phyloP scores from a whole-genome alignment of 2,329 filamentous ascomycete species.

The Cladophialophora chaetospira region DNA sequence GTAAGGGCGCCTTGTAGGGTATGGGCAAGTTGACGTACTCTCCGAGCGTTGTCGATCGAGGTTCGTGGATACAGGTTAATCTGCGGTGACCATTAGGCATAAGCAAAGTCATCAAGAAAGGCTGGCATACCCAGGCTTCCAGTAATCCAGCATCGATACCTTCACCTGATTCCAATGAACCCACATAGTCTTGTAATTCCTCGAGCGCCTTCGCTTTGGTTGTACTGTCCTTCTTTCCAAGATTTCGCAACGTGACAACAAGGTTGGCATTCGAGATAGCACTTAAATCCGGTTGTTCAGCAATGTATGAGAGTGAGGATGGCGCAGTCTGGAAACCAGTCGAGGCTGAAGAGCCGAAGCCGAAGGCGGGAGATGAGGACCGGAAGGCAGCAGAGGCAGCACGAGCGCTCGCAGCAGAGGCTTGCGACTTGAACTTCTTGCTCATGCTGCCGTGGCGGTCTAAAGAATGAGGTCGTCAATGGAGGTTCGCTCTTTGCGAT shows the following conservation, averaged over 20 bases:
- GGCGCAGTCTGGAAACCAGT: slow-evolving; percentile 43
- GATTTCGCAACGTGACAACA: slow-evolving; percentile 87
- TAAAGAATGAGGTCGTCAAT: not conserved
- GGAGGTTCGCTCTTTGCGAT: not conserved
- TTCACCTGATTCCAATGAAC: slow-evolving; percentile 43
- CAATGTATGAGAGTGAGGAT: slow-evolving; percentile 75
- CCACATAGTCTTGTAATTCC: slow-evolving; percentile 70
- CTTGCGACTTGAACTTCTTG: slow-evolving; percentile 65
- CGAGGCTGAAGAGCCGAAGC: slow-evolving; percentile 45
- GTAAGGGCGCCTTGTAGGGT: slow-evolving; percentile 67
- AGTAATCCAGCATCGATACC: slow-evolving; percentile 70
- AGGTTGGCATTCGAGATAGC: slow-evolving; percentile 76
- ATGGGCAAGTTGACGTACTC: slow-evolving; percentile 86
- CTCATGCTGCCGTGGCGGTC: slow-evolving; percentile 49
- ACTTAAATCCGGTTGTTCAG: slow-evolving; percentile 80
- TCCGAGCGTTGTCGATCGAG: slow-evolving; percentile 85
- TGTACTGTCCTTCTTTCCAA: slow-evolving; percentile 87
- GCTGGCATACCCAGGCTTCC: slow-evolving; percentile 75
- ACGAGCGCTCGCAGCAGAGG: slow-evolving; percentile 65
- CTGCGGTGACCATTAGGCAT: slow-evolving; percentile 50
- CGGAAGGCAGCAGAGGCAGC: slow-evolving; percentile 53
- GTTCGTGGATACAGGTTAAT: slow-evolving; percentile 82
- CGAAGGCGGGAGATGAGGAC: slow-evolving; percentile 38
- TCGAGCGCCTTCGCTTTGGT: slow-evolving; percentile 91
- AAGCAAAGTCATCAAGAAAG: slow-evolving; percentile 15